Conservation (phyloP, 306 rosid genomes). For the Sechiopsis laciniata region DNA sequence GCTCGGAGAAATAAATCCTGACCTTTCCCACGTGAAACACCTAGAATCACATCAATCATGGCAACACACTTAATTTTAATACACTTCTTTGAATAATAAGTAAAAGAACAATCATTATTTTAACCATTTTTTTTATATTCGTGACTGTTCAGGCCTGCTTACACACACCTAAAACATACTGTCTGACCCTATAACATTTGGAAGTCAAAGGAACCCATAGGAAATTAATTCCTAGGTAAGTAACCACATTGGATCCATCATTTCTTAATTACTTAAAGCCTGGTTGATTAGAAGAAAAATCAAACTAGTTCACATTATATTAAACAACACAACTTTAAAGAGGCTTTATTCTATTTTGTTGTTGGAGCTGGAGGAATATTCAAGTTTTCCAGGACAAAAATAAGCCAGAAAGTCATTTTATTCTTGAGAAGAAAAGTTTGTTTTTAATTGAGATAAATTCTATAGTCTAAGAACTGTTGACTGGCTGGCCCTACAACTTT, state of each 20-base stretch:
- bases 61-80: slow-evolving; percentile 6
- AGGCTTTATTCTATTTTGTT: neutral
- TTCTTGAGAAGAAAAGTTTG: neutral
- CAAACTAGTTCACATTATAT: neutral
- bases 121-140: no score
- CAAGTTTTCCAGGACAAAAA: neutral
- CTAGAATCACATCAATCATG: slow-evolving; percentile 29
- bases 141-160: no score
- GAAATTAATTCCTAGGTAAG: no score
- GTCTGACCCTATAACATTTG: no score
- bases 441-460: neutral
- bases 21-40: slow-evolving; percentile 95
- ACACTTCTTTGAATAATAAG: neutral
- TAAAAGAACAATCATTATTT: neutral
- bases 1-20: slow-evolving; percentile 92
- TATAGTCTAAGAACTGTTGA: neutral
- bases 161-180: no score
- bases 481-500: no score
- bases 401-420: neutral
- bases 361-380: neutral
- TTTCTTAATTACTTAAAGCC: no score
- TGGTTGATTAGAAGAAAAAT: no score
- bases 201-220: no score
- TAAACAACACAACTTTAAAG: neutral
- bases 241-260: no score